Percentiles rank a stretch among this genome's conserved stretches.
These are phyloP conservation scores for Rhytidiadelphus loreus DNA, from an alignment of 225 moss, liverwort and hornwort species.

Conservation along the genomic window DNA sequence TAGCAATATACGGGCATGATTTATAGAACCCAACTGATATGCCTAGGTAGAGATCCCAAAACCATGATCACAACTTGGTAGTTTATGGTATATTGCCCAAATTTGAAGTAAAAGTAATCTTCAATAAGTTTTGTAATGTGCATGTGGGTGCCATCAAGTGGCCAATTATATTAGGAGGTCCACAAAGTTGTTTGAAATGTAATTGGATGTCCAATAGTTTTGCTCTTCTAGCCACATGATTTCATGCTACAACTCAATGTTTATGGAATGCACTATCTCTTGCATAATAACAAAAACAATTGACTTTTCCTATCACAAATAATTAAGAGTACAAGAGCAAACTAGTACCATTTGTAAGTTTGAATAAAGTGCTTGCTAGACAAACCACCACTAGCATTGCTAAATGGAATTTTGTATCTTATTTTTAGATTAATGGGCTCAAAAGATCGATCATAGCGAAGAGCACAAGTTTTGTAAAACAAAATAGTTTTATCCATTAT, in stretches of 20 bases:
- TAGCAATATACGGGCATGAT: fast-evolving
- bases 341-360: background rate
- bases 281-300: background rate
- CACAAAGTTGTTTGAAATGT: fast-evolving
- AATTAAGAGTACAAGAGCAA: background rate
- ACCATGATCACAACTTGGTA: fast-evolving
- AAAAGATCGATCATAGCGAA: background rate
- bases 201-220: background rate
- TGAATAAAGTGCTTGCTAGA: too few relatives aligned
- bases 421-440: background rate
- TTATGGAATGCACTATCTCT: background rate
- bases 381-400: too few relatives aligned
- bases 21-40: background rate
- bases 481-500: background rate
- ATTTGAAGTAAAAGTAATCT: background rate
- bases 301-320: background rate
- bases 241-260: fast-evolving
- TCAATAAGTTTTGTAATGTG: background rate
- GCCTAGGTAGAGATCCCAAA: background rate
- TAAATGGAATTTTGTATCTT: too few relatives aligned
- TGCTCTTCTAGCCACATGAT: background rate
- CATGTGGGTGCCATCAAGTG: background rate
- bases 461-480: background rate
- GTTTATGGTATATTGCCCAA: fast-evolving
- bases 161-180: fast-evolving